Base-by-base conservation (phyloP, 176 grass and related monocot species). In the Zea luxurians region DNA sequence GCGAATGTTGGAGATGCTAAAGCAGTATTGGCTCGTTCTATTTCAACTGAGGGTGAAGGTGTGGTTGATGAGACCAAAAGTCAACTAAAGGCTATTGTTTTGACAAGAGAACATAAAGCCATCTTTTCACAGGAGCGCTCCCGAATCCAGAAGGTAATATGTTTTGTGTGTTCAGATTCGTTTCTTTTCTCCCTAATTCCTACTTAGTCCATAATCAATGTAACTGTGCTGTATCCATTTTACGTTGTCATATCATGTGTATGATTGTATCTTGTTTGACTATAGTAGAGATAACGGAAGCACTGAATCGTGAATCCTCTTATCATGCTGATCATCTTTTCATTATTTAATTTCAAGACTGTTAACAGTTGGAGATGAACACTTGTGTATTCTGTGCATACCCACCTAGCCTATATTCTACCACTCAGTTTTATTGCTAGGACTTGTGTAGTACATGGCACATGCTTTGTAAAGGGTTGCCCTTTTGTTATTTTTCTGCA, bases 101-200 rank as follows among this genome's bases (percentile, higher is more conserved):
- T 97, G 87, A 97, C 89, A 46, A 97, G 94, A 91, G 94, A 97
- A 69, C 91, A 97, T 78, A 97, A 97, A 82, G 94, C 91, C n/a
- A 97, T 97, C 69, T 97, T 87, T 94, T 89, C 91, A 53, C 89
- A 92, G 84, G 94, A 97, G 71, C 91, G 91, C 46, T 67, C 58
- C 9, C 80, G 94, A 71, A 97, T 94, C 37, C 89, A 97, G 72
- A 94, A 94, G 83, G 94, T 97, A 47, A 70, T 61, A 66, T 82
- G n/a, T 37, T 83, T 60, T 48, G 47, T 85, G 11, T 13, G 58
- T 82, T 60, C 10, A 71, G 7, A n/a, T 43, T 74, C 7, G 34
- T 68, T 48, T 34, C 17, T 27, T 43, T 15, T 42, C 21, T 68
- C 37, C 37, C 27, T 75, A 36, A 21, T 74, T 37, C 37, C 38